phyloP scores from a whole-genome alignment of 805 yeast species.

The Soucietia sequanensis region DNA sequence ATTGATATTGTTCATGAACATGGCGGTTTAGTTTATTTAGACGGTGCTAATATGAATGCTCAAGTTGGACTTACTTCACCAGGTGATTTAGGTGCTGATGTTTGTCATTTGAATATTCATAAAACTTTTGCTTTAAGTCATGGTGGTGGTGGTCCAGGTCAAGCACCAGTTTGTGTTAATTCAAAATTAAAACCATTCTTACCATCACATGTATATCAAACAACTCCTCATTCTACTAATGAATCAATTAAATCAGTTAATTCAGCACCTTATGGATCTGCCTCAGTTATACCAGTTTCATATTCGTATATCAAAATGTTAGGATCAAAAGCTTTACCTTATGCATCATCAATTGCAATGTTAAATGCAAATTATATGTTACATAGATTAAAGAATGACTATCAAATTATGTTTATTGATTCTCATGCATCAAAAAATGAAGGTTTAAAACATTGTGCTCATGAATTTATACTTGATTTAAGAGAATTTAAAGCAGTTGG shows the following conservation, averaged over 20 bases:
- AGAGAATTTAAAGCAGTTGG: slow-evolving; percentile 79
- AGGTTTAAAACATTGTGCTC: slow-evolving; percentile 80
- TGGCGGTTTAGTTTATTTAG: slow-evolving; percentile 96
- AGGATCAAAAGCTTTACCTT: slow-evolving; percentile 82
- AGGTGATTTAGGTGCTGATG: slow-evolving; percentile 97
- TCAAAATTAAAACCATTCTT: slow-evolving; percentile 75
- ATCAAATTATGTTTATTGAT: slow-evolving; percentile 73
- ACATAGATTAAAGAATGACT: slow-evolving; percentile 67
- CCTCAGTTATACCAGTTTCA: slow-evolving; percentile 88
- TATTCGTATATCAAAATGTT: slow-evolving; percentile 93
- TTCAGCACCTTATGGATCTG: slow-evolving; percentile 96
- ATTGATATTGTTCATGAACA: slow-evolving; percentile 77
- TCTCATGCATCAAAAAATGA: slow-evolving; percentile 36
- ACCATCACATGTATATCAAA: slow-evolving; percentile 70
- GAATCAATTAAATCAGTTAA: slow-evolving; percentile 73
- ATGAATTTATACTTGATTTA: slow-evolving; percentile 91
- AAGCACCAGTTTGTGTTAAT: slow-evolving; percentile 95
- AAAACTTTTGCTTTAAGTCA: slow-evolving; percentile 97
- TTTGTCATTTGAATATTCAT: slow-evolving; percentile 94
- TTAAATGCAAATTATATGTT: slow-evolving; percentile 96
- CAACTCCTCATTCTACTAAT: slow-evolving; percentile 47
- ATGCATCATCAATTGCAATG: slow-evolving; percentile 86
- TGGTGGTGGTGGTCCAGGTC: slow-evolving; percentile 99
- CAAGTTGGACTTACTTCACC: slow-evolving; percentile 97
- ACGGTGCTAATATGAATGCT: slow-evolving; percentile 99